Conservation (phyloP, 805 yeast genomes). For the Kodamaea jinghongensis region DNA sequence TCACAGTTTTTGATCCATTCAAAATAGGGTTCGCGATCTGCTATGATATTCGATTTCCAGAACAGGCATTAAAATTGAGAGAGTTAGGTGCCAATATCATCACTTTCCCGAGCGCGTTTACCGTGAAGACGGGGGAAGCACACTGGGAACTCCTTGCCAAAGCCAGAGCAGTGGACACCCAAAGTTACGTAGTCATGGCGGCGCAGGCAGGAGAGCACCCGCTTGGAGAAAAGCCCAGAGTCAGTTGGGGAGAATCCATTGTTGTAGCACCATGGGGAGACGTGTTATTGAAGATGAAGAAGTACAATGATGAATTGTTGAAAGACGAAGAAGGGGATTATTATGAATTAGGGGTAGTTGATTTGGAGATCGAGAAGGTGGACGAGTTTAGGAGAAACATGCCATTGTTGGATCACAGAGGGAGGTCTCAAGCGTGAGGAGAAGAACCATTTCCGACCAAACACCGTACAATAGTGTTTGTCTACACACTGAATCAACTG, state of each 20-base stretch:
- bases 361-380: slow-evolving; percentile 54
- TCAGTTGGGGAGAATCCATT: slow-evolving; percentile 83
- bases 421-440: too few relatives aligned
- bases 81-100: slow-evolving; percentile 71
- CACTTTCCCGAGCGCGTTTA: slow-evolving; percentile 90
- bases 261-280: slow-evolving; percentile 94
- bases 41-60: slow-evolving; percentile 88
- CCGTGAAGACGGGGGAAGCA: slow-evolving; percentile 84
- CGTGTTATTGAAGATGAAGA: slow-evolving; percentile 51
- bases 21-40: slow-evolving; percentile 73
- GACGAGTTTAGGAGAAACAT: slow-evolving; percentile 57
- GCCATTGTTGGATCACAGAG: slow-evolving; percentile 68
- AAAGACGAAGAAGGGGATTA: slow-evolving; percentile 33
- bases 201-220: slow-evolving; percentile 83
- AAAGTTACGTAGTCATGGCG: slow-evolving; percentile 82
- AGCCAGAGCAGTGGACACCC: slow-evolving; percentile 87
- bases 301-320: slow-evolving; percentile 25
- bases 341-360: slow-evolving; percentile 53
- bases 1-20: slow-evolving; percentile 36
- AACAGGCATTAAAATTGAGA: slow-evolving; percentile 63
- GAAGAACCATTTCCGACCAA: too few relatives aligned
- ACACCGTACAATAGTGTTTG: too few relatives aligned
- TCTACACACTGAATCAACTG: slow-evolving; percentile 8
- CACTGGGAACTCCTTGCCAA: slow-evolving; percentile 84
- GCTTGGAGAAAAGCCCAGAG: slow-evolving; percentile 40